Evolutionary conservation across 1,139 yeast genomes (phyloP), one percentile per base, ranked within the genome.

Genomic region (Yamadazyma sp.): DNA sequence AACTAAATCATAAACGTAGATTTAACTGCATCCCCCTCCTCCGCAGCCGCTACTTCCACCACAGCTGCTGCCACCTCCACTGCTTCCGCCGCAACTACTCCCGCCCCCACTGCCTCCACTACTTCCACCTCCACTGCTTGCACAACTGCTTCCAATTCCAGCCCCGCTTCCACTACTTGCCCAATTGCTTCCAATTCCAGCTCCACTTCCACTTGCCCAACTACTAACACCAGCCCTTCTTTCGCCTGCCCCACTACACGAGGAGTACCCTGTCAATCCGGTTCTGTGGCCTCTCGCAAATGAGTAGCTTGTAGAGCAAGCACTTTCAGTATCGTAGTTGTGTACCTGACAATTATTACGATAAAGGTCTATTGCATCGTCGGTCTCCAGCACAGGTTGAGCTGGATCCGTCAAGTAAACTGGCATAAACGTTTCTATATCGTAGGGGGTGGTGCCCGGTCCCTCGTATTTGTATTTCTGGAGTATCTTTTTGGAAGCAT

Each of bases 401-500:
- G 12, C 8, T 3, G 46, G 47, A 32, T 39, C 26, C 5, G 31
- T 28, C 2, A 41, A 24, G 35, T 33, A 37, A 18, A 26, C 33
- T 6, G 21, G 21, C 21, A 18, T 18, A 18, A 18, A 18, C 8
- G 21, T 18, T 6, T 18, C 21, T 8, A 18, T 6, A 8, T 5
- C 5, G 21, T 18, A 18, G 7, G 21, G 21, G 21, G 21, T 18
- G 21, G 21, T 6, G 21, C 21, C 21, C 8, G 21, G 5, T 5
- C 7, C 14, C 5, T 5, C 12, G 10, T 26, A n/a, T 14, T 34
- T 35, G 20, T 35, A 33, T 30, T 35, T 39, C 21, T 5, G 8
- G 5, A 18, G 8, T 8, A 8, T 18, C n/a, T 18, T 29, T n/a
- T n/a, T n/a, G 12, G 25, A 6, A 11, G 25, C 25, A 4, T 9